A percentile compares a stretch with the other conserved stretches of the same genome.
Evolutionary conservation across 495 filamentous ascomycete genomes (phyloP).

Genomic region (Amorphotheca resinae): DNA sequence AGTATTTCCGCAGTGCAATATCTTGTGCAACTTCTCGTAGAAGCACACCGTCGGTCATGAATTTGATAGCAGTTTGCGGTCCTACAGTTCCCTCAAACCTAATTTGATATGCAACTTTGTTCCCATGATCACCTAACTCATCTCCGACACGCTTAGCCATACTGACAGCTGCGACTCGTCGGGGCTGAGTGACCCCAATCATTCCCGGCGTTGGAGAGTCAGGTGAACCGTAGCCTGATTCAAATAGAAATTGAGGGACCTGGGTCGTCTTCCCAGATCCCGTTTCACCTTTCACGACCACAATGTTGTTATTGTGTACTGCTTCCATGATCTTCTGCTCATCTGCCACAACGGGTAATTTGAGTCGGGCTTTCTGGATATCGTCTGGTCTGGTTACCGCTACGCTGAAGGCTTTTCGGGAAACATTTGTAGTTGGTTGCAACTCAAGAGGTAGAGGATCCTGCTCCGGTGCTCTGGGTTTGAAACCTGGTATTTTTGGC

Average conservation of each 20-base stretch:
- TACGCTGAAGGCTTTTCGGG: slow-evolving; percentile 67
- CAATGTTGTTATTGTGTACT: slow-evolving; percentile 72
- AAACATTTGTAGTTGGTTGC: slow-evolving; percentile 45
- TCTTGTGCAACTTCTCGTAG: slow-evolving; percentile 85
- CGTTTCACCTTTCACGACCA: slow-evolving; percentile 91
- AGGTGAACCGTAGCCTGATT: slow-evolving; percentile 79
- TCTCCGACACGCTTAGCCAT: slow-evolving; percentile 87
- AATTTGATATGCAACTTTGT: slow-evolving; percentile 80
- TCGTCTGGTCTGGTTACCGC: slow-evolving; percentile 54
- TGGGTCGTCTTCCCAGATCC: slow-evolving; percentile 97
- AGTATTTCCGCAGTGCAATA: slow-evolving; percentile 86
- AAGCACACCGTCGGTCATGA: slow-evolving; percentile 98
- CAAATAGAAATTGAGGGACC: slow-evolving; percentile 88
- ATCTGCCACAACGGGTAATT: slow-evolving; percentile 81
- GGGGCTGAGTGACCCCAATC: slow-evolving; percentile 89
- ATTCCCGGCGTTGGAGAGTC: slow-evolving; percentile 72
- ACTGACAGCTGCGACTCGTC: slow-evolving; percentile 84
- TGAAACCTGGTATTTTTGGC: slow-evolving; percentile 38
- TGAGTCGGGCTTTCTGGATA: slow-evolving; percentile 66
- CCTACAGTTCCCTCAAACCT: slow-evolving; percentile 78
- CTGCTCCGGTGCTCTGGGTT: slow-evolving; percentile 48
- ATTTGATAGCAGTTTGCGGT: slow-evolving; percentile 87
- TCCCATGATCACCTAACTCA: slow-evolving; percentile 61
- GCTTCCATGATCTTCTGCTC: slow-evolving; percentile 99
- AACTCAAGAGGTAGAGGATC: slow-evolving; percentile 71